Evolutionary conservation across 2,329 filamentous ascomycete species (phyloP).

Genomic region (Aaosphaeria arxii): DNA sequence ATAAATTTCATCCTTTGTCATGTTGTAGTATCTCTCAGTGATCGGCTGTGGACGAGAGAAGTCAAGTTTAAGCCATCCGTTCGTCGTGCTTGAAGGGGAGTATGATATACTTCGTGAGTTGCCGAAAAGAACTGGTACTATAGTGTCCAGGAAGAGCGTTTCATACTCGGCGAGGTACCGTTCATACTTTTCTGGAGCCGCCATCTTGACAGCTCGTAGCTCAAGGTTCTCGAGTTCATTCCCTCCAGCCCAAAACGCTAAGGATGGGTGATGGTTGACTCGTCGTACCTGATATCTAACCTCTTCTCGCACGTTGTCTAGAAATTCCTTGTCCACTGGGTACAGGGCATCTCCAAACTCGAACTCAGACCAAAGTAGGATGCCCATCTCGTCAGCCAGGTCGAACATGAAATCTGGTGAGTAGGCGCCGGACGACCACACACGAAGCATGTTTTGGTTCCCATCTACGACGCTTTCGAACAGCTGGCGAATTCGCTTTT

Average conservation of each 20-base stretch:
- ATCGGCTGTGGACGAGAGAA: conserved; percentile 53
- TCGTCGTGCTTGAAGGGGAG: conserved; percentile 58
- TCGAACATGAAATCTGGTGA: conserved; percentile 62
- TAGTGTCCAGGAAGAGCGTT: conserved; percentile 54
- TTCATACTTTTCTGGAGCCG: conserved; percentile 43
- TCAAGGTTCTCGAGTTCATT: conserved; percentile 61
- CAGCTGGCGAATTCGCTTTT: conserved; percentile 49
- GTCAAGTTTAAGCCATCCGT: conserved; percentile 57
- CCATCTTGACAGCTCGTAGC: conserved; percentile 38
- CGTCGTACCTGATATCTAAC: conserved; percentile 60
- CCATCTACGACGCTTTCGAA: conserved; percentile 56
- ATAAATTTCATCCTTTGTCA: conserved; percentile 53
- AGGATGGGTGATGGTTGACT: conserved; percentile 56
- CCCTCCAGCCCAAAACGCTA: conserved; percentile 41
- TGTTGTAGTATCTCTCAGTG: conserved; percentile 56
- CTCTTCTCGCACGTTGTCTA: conserved; percentile 56
- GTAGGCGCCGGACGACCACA: conserved; percentile 62
- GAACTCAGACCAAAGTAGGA: conserved; percentile 63
- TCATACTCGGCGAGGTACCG: conserved; percentile 54
- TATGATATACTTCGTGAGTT: conserved; percentile 61
- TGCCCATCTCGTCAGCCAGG: conserved; percentile 55
- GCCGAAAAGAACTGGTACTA: conserved; percentile 56
- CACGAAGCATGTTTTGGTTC: conserved; percentile 63
- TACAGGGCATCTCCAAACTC: conserved; percentile 62
- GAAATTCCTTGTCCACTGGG: conserved; percentile 52